Base-by-base conservation (phyloP, 176 grass and related monocot species). In the Paspalum notatum region DNA sequence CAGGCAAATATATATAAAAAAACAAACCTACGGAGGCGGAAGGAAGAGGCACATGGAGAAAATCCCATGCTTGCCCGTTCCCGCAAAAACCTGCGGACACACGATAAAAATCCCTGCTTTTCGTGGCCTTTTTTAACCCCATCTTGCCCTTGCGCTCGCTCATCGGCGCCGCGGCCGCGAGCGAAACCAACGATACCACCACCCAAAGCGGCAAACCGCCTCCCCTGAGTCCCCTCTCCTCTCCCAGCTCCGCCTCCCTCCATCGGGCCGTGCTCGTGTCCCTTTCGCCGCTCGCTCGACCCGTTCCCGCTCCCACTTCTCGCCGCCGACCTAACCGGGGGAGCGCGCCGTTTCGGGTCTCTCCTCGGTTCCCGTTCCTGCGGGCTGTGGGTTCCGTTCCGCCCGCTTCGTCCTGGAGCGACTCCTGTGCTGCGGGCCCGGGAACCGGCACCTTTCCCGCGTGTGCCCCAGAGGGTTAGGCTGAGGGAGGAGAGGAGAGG, bases 181-280 rank as follows among this genome's bases (percentile, higher is more conserved):
- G 15, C 77, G 77, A 89, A 89, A 81, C 82, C 87, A 71, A 84
- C 87, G 77, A 85, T 62, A 56, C 87, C 67, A 56, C 87, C 67
- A 50, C 76, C 76, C 76, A 75, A 72, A 77, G 66, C 83, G 77
- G 62, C 75, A 45, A 68, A 51, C 74, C 75, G 32, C 50, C 9
- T 48, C 46, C 27, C 9, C 12, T 37, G 32, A 41, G 6, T 48
- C 46, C 27, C 9, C 12, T 37, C 44, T 9, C 51, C 5, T 18
- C 12, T 3, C 20, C 14, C 60, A 41, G n/a, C 11, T 27, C 51
- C 7, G 2, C 39, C 54, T 21, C 51, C 55, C 7, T 22, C 66
- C 52, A 46, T 6, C 66, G 2, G 12, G 5, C 5, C 37, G n/a
- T 38, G 18, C 18, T 6, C 78, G 17, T 16, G 77, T 46, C 42